Evolutionary conservation across 768 basidiomycete genomes (phyloP), one percentile per base, ranked within the genome.

Genomic region (Leccinum sublutescens): DNA sequence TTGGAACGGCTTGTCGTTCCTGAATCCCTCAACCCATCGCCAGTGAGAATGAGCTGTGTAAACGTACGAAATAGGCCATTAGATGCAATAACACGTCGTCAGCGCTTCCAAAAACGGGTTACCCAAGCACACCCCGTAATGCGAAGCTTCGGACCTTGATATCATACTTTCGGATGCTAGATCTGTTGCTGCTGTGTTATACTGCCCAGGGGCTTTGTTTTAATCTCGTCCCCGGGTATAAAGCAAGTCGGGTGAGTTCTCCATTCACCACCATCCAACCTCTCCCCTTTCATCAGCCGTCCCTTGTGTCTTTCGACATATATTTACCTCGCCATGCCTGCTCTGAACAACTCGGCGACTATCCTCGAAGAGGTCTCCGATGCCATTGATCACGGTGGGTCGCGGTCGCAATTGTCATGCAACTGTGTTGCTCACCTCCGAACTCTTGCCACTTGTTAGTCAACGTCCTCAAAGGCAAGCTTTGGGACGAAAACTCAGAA

Each of bases 391-490:
- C 67, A 78, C 61, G 81, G 81, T 82, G 34, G 11, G 78, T 70
- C 40, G 23, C 8, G 21, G 25, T 36, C 23, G 53, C 25, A 5
- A 29, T 49, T 10, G 1, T 8, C 25, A 34, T 48, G 15, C 11
- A 25, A 49, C 23, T 5, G 54, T 19, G 15, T 23, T 15, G 3
- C 45, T 45, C 4, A 59, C 21, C 48, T 40, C 23, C 9, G 1
- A 49, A 29, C 8, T 12, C 21, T 49, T 25, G 7, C 56, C 60
- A 14, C 58, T 9, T 15, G 34, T 15, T 64, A 90, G 89, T 91
- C 36, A 91, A 91, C 67, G 79, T 84, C 36, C 75, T 89, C 45
- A 89, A 85, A 69, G 84, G 83, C 29, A 80, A 79, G 53, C 62
- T 78, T 48, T 85, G 86, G 86, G 76, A 86, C 64, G 81, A 81